These are phyloP conservation scores for Ustilago cynodontis DNA, from an alignment of 1,284 basidiomycete species.

Conservation along the genomic window DNA sequence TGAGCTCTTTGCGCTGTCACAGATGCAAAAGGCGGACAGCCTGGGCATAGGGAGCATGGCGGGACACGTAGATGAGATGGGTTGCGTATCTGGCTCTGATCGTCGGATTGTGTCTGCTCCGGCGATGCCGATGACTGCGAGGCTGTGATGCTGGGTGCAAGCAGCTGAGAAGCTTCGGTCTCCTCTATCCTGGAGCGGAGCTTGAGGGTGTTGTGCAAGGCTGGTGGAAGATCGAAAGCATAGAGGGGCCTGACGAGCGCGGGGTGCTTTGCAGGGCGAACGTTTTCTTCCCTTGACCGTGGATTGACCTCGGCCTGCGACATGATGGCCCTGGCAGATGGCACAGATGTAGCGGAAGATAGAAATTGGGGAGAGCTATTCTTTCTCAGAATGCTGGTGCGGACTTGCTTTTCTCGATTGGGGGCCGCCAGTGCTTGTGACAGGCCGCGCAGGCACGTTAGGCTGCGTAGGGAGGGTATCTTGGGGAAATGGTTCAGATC, in stretches of 20 bases:
- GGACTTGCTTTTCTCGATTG: not conserved
- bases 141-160: constrained; percentile 5
- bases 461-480: constrained; percentile 3
- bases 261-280: constrained; percentile 28
- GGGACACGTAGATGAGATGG: constrained; percentile 36
- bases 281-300: not conserved
- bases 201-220: constrained; percentile 32
- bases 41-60: constrained; percentile 62
- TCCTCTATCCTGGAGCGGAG: constrained; percentile 44
- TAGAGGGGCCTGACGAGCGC: constrained; percentile 54
- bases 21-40: constrained; percentile 76
- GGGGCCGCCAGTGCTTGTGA: not conserved
- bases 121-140: constrained; percentile 11
- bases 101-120: constrained; percentile 9
- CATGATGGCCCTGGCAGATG: constrained; percentile 28
- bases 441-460: not conserved
- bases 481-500: not conserved
- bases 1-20: constrained; percentile 87
- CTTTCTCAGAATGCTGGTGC: not conserved
- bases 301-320: constrained; percentile 6
- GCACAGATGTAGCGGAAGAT: too few species aligned
- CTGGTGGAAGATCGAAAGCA: constrained; percentile 52
- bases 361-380: too few species aligned
- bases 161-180: constrained; percentile 33
- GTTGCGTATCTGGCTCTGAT: constrained; percentile 15